Evolutionary conservation across 2,329 filamentous ascomycete species (phyloP), one percentile per base, ranked within the genome.

Genomic region (Botryotinia globosa): DNA sequence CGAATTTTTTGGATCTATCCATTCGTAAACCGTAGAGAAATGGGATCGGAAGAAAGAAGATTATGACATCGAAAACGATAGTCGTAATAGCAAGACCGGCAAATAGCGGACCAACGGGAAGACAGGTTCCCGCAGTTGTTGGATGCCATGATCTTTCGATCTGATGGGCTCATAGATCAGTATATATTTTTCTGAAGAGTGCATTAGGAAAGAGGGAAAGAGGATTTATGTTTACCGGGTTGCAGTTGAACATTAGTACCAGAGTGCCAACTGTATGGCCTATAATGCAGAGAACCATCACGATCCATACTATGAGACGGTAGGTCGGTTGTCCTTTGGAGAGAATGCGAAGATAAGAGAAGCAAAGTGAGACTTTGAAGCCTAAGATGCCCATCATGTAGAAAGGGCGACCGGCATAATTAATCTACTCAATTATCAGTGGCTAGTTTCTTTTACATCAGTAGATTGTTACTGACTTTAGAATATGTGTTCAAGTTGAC

Each of bases 1-100:
- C 73, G 12, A 74, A 51, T 64, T 74, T 76, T 32, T 71, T 73
- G 18, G 68, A 44, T n/a, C 44, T 71, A n/a, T 69, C n/a, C 69
- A 76, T 76, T 20, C 73, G 69, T 16, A 76, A 44, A 29, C 68
- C 34, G 18, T 65, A 74, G 0, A 76, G 42, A 29, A 73, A 75
- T n/a, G 72, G 74, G 9, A 76, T 74, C 5, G 74, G 74, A 12
- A 75, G 73, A 20, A 68, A 54, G 66, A 76, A 74, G 20, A 76
- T 75, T 44, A 70, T 61, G 18, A 73, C 65, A 42, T 74, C 73
- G 22, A 58, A 74, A 8, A 44, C 12, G 22, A 74, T 67, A 2
- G 68, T 25, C 12, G 39, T 29, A 25, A 64, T 48, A 22, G 68
- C 42, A 16, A 70, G 59, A 51, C 68, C 58, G 25, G 22, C 14